Conservation (phyloP, 352 stramenopile genomes). For the Phytophthora citrophthora region DNA sequence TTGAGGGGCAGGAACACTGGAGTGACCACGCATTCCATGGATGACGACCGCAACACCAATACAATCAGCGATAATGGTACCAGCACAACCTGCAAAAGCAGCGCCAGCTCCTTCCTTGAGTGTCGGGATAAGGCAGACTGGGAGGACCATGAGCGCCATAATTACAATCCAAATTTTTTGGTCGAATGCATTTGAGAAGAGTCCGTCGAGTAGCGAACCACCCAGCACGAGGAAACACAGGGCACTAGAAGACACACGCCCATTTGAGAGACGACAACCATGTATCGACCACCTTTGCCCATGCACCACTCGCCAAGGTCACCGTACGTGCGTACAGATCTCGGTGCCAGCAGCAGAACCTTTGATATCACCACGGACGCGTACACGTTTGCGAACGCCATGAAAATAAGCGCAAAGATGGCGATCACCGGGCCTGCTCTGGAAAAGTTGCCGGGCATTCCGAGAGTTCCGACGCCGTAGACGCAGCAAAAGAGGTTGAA, state of each 20-base stretch:
- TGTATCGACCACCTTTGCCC: constrained; percentile 42
- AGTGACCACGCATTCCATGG: constrained; percentile 54
- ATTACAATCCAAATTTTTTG: constrained; percentile 47
- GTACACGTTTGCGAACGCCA: constrained; percentile 51
- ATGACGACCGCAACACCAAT: constrained; percentile 50
- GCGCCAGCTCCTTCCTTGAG: constrained; percentile 45
- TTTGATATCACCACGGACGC: constrained; percentile 45
- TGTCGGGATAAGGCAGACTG: constrained; percentile 46
- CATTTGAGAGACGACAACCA: constrained; percentile 41
- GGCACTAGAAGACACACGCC: constrained; percentile 25
- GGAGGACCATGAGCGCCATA: constrained; percentile 45
- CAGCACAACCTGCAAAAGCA: constrained; percentile 44
- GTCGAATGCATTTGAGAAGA: constrained; percentile 44
- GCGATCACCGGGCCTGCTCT: constrained; percentile 39
- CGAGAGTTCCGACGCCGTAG: constrained; percentile 55
- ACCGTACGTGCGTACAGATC: constrained; percentile 45
- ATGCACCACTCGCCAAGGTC: constrained; percentile 63
- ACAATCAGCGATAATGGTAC: constrained; percentile 47
- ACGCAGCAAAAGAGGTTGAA: constrained; percentile 52
- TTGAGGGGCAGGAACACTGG: constrained; percentile 37
- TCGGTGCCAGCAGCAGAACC: constrained; percentile 48
- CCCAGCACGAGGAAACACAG: constrained; percentile 49
- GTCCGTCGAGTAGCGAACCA: constrained; percentile 2
- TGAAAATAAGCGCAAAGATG: constrained; percentile 48
- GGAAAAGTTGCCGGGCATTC: constrained; percentile 56